A percentile compares a stretch with the other conserved stretches of the same genome.
Conservation (phyloP, 441 rosid species). For the Gossypium schwendimanii region DNA sequence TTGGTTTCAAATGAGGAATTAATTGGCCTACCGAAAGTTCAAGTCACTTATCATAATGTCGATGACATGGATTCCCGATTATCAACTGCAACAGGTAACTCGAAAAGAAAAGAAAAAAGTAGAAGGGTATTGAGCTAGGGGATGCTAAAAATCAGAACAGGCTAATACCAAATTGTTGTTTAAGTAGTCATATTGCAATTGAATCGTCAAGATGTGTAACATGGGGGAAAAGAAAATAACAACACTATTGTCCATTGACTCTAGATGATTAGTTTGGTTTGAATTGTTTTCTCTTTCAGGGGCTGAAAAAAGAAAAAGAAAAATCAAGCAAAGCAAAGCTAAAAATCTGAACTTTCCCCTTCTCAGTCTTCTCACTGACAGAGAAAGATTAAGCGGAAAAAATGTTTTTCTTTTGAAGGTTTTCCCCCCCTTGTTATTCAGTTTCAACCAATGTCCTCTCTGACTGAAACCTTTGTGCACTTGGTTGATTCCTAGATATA, state of each 20-base stretch:
- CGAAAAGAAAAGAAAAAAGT: not conserved
- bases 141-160: not conserved
- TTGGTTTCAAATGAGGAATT: constrained; percentile 34
- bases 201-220: constrained; percentile 23
- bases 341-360: too few species aligned
- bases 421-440: not conserved
- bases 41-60: constrained; percentile 37
- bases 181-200: not conserved
- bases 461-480: constrained; percentile 5
- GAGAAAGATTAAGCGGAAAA: too few species aligned
- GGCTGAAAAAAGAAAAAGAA: too few species aligned
- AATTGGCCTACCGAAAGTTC: constrained; percentile 59
- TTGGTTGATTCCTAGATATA: not conserved
- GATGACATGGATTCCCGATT: constrained; percentile 22
- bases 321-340: too few species aligned
- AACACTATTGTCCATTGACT: not conserved
- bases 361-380: too few species aligned
- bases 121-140: not conserved
- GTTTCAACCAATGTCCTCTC: not conserved
- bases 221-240: not conserved
- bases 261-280: not conserved
- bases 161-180: not conserved
- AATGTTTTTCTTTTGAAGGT: too few species aligned
- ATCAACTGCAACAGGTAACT: constrained; percentile 42
- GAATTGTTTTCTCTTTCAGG: too few species aligned